Conservation (phyloP, 257 asterid species). For the Haberlea rhodopensis region DNA sequence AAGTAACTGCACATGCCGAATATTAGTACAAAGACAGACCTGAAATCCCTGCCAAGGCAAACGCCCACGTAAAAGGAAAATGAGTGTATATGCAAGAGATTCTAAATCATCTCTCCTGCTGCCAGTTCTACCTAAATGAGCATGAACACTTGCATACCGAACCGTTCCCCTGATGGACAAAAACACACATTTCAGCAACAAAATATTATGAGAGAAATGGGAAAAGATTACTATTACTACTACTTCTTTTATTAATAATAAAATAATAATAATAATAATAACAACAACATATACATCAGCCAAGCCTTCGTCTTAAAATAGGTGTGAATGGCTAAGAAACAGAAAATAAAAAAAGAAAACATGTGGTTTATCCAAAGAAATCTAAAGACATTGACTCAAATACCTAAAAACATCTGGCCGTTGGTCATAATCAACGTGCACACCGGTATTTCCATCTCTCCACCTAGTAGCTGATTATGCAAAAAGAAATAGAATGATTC, state of each 20-base stretch:
- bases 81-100: slow-evolving; percentile 84
- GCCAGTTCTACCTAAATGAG: slow-evolving; percentile 80
- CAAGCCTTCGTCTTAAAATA: background rate
- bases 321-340: background rate
- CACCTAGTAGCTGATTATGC: slow-evolving; percentile 66
- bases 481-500: slow-evolving; percentile 15
- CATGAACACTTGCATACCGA: slow-evolving; percentile 90
- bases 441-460: slow-evolving; percentile 51
- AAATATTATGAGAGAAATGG: background rate
- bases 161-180: slow-evolving; percentile 75
- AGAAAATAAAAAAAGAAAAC: background rate
- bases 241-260: too few species aligned
- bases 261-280: too few species aligned
- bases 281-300: background rate
- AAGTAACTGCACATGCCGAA: background rate
- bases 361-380: background rate
- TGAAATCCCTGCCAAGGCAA: slow-evolving; percentile 96
- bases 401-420: slow-evolving; percentile 85
- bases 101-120: slow-evolving; percentile 87
- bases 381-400: slow-evolving; percentile 1
- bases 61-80: slow-evolving; percentile 79
- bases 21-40: slow-evolving; percentile 39
- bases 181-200: slow-evolving; percentile 15
- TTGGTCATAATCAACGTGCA: slow-evolving; percentile 81
- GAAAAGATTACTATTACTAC: background rate